Percentiles rank a stretch among this genome's conserved stretches.
Conservation (phyloP, 106 monocot genomes). For the Dendrobium officinale region DNA sequence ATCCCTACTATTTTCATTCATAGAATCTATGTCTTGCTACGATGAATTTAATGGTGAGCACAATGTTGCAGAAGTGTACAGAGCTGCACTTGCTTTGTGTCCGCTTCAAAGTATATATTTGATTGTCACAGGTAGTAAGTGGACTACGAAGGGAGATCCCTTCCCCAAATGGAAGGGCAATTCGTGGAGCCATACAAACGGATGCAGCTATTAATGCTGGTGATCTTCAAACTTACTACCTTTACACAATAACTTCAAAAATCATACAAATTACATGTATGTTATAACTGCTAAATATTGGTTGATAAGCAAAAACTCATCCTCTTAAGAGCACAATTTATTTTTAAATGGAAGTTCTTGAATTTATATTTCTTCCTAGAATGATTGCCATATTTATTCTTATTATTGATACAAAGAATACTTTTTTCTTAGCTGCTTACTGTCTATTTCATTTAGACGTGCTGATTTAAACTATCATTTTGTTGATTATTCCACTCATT, state of each 20-base stretch:
- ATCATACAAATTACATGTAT: neutral
- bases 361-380: too few relatives aligned
- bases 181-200: slow-evolving; percentile 85
- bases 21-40: too few relatives aligned
- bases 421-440: too few relatives aligned
- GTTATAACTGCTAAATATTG: neutral
- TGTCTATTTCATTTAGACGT: too few relatives aligned
- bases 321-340: too few relatives aligned
- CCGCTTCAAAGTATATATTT: neutral
- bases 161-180: slow-evolving; percentile 79
- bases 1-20: too few relatives aligned
- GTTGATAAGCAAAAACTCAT: neutral
- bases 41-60: neutral
- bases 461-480: too few relatives aligned
- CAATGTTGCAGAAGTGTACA: neutral
- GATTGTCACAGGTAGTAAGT: slow-evolving; percentile 59
- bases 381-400: too few relatives aligned
- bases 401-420: too few relatives aligned
- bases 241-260: neutral
- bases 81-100: neutral
- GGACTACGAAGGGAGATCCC: slow-evolving; percentile 92
- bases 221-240: slow-evolving; percentile 14
- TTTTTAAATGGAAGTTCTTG: too few relatives aligned
- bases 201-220: slow-evolving; percentile 93
- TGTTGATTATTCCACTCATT: too few relatives aligned